These are phyloP conservation scores for Lactarius sanguifluus DNA, from an alignment of 768 basidiomycete species.

Conservation along the genomic window DNA sequence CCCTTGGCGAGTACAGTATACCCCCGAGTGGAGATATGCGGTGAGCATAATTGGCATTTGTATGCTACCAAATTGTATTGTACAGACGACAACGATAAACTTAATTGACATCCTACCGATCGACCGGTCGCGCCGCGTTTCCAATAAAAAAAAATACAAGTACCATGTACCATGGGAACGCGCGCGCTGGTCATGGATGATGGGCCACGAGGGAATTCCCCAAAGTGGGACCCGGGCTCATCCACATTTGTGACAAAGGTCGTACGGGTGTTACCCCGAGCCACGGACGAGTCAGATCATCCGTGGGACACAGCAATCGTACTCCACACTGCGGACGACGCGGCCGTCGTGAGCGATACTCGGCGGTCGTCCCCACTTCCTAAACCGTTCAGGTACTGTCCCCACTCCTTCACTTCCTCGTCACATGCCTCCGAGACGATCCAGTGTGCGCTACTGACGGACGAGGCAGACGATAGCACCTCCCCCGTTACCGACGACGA, in stretches of 20 bases:
- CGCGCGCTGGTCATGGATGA: neutral
- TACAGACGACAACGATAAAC: neutral
- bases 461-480: neutral
- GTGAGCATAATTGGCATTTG: neutral
- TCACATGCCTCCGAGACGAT: constrained; percentile 14
- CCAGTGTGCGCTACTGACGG: constrained; percentile 5
- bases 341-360: neutral
- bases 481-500: neutral
- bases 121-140: neutral
- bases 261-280: neutral
- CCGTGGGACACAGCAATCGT: neutral
- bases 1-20: neutral
- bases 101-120: neutral
- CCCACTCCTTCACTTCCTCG: constrained; percentile 22
- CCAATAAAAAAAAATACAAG: neutral
- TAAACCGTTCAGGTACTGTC: constrained; percentile 6
- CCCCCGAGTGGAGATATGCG: neutral
- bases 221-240: neutral
- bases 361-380: neutral
- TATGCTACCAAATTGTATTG: neutral
- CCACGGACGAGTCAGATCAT: neutral
- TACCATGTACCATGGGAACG: neutral
- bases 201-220: neutral
- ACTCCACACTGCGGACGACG: constrained; percentile 4
- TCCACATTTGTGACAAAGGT: neutral